These are phyloP conservation scores for Dillenia suffruticosa DNA, from an alignment of 164 flowering plant genomes.

Conservation along the genomic window DNA sequence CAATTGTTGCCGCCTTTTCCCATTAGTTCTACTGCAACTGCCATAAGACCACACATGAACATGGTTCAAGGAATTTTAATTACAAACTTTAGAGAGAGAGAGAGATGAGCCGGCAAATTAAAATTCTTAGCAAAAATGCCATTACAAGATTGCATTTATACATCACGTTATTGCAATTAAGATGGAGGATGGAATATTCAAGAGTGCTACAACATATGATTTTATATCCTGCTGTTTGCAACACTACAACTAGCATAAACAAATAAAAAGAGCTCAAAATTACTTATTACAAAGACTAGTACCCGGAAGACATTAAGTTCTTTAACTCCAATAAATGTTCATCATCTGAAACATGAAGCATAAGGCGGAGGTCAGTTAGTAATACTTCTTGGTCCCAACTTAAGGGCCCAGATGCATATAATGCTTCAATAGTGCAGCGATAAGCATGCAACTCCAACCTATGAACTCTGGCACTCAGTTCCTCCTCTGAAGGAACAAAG, in stretches of 20 bases:
- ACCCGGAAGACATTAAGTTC: constrained; percentile 55
- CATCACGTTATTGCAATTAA: constrained; percentile 26
- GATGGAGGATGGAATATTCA: constrained; percentile 5
- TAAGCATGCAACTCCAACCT: constrained; percentile 86
- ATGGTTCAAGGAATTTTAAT: too few relatives aligned
- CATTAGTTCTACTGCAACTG: too few relatives aligned
- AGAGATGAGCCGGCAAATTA: too few relatives aligned
- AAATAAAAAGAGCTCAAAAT: constrained; percentile 3
- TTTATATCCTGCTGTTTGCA: constrained; percentile 30
- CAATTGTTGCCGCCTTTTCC: too few relatives aligned
- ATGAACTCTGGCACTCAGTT: constrained; percentile 55
- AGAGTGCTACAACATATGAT: constrained; percentile 14
- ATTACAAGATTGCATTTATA: constrained; percentile 19
- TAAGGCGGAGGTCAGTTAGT: constrained; percentile 79
- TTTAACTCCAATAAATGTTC: constrained; percentile 85
- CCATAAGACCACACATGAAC: too few relatives aligned
- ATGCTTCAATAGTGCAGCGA: constrained; percentile 73
- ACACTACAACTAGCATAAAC: not conserved
- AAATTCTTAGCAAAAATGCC: not conserved
- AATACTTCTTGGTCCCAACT: constrained; percentile 91
- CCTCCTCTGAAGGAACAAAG: constrained; percentile 33
- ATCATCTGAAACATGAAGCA: constrained; percentile 82
- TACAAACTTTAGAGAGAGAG: too few relatives aligned
- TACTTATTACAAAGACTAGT: constrained; percentile 30
- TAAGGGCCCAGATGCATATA: constrained; percentile 86